phyloP scores from a whole-genome alignment of 495 filamentous ascomycete species.

The Cetradonia linearis region DNA sequence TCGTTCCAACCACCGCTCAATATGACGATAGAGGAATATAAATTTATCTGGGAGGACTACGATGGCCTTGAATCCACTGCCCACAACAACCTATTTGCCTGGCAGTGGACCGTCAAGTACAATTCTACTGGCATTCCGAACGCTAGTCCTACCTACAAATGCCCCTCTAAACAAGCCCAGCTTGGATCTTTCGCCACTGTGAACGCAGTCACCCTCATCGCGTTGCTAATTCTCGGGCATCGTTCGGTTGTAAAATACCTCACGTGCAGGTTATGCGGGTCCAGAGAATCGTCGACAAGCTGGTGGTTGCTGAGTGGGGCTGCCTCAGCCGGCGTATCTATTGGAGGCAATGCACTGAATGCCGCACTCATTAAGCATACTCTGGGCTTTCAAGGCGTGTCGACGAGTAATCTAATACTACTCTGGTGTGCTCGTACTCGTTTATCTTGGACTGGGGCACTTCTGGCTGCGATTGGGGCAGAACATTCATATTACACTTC shows the following conservation, averaged over 20 bases:
- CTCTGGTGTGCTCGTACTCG: constrained; percentile 9
- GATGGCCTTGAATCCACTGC: not conserved
- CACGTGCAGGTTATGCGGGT: not conserved
- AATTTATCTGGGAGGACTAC: not conserved
- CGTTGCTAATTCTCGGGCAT: not conserved
- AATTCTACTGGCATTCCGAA: not conserved
- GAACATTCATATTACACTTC: not conserved
- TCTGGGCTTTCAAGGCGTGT: not conserved
- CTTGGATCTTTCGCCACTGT: constrained; percentile 4
- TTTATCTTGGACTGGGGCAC: constrained; percentile 4
- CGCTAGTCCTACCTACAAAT: not conserved
- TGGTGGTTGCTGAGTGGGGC: constrained; percentile 6
- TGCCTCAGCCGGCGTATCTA: constrained; percentile 1
- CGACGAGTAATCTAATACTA: not conserved
- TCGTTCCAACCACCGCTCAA: constrained; percentile 3
- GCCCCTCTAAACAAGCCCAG: not conserved
- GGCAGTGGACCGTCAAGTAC: constrained; percentile 6
- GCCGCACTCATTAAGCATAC: not conserved
- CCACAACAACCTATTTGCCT: not conserved
- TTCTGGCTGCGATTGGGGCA: not conserved
- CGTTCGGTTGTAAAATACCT: not conserved
- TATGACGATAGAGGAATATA: not conserved
- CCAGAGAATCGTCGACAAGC: not conserved
- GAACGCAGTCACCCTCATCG: not conserved
- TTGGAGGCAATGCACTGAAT: constrained; percentile 2